Evolutionary conservation across 169 alveolate genomes (phyloP), one percentile per base, ranked within the genome.

Genomic region (Plasmodium blacklocki): DNA sequence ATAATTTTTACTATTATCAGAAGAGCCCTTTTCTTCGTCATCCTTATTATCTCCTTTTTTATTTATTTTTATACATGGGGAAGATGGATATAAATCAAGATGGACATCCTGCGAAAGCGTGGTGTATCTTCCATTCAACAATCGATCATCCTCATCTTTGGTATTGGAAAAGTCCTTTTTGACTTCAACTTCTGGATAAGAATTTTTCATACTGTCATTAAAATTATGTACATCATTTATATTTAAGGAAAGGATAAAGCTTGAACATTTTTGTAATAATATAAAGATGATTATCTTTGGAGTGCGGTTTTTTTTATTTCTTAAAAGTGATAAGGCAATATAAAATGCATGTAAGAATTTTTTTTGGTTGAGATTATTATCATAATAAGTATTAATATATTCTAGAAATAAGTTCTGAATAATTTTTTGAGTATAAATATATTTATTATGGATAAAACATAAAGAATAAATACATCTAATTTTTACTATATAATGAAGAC

Each of bases 371-470:
- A 86, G 50, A 54, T 73, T 66, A 32, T 70, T 86, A 21, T 43
- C 72, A 62, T 71, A 32, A 86, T 26, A 71, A 14, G 47, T n/a
- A 32, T 32, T 11, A 2, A 63, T 14, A 86, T 86, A 86, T 8
- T 86, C 92, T 26, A 32, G 9, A 50, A 86, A 71, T 15, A 86
- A 18, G 26, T 86, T 86, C 14, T 86, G 92, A 19, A 86, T 60
- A 59, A 73, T 59, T 49, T 67, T 86, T 54, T 86, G 92, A 1
- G 92, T 86, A 18, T 59, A 86, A 4, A 86, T 43, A 50, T 72
- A 86, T 39, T 73, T 86, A 54, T 86, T 86, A 23, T 86, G 92
- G 60, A 86, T 73, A 50, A 86, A 72, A 43, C 92, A 86, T 50
- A 86, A 60, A 9, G 92, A 86, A 62, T 72, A 86, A 11, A 86